Conservation (phyloP, 768 basidiomycete species). For the Sporobolomyces pararoseus region DNA sequence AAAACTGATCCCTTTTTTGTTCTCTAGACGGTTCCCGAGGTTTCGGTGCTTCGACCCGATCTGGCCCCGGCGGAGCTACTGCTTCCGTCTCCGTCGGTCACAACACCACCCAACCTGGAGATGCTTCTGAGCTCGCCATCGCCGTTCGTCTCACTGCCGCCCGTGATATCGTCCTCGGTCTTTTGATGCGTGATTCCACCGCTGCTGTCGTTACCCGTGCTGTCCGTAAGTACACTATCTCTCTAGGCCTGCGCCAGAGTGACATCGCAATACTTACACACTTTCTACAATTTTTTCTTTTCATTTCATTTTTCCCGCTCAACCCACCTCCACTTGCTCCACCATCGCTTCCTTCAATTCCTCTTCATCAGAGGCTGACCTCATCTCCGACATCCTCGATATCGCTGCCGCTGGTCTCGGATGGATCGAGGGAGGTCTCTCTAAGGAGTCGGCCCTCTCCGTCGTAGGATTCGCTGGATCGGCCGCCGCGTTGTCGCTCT, state of each 20-base stretch:
- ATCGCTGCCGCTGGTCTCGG: conserved; percentile 28
- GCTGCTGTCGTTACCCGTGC: conserved; percentile 42
- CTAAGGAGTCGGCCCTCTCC: conserved; percentile 22
- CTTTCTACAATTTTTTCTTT: too few species aligned
- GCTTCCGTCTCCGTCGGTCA: conserved; percentile 21
- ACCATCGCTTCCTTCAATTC: background rate
- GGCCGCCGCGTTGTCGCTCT: conserved; percentile 16
- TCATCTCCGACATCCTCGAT: conserved; percentile 30
- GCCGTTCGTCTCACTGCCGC: conserved; percentile 32
- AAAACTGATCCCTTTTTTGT: too few species aligned
- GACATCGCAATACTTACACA: too few species aligned
- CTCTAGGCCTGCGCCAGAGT: too few species aligned
- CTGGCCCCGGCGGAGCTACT: conserved; percentile 1
- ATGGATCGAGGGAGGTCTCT: conserved; percentile 36
- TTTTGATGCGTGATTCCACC: conserved; percentile 42
- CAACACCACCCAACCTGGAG: conserved; percentile 32
- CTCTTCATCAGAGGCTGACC: conserved; percentile 21
- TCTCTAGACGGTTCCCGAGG: conserved; percentile 16
- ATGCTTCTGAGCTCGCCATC: conserved; percentile 20
- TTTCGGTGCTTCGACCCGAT: conserved; percentile 15
- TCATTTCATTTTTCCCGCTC: too few species aligned
- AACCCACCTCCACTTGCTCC: too few species aligned
- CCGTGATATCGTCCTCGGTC: conserved; percentile 38
- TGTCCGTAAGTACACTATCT: conserved; percentile 19
- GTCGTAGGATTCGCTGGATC: conserved; percentile 18